Conservation (phyloP, 2,329 filamentous ascomycete genomes). For the Hyphodiscus sp. region DNA sequence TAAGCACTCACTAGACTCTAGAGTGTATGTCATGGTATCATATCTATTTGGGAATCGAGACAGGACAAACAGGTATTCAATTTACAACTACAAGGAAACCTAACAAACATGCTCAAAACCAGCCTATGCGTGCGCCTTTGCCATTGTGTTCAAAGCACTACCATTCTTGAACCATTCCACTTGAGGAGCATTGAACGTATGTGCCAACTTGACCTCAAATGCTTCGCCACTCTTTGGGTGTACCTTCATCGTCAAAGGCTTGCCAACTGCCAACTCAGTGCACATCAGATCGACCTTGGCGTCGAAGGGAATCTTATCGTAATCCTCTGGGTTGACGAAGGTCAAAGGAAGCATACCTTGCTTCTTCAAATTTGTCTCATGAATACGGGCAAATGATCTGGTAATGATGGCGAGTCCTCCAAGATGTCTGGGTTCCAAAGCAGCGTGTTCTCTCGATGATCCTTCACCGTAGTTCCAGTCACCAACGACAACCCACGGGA, state of each 20-base stretch:
- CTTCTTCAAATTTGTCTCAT: constrained; percentile 99
- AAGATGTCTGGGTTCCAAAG: constrained; percentile 93
- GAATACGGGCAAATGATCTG: constrained; percentile 94
- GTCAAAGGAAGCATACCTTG: constrained; percentile 99
- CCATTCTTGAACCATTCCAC: constrained; percentile 99
- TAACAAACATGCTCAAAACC: background rate
- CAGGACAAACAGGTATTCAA: background rate
- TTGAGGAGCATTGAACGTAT: constrained; percentile 98
- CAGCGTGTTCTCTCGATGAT: constrained; percentile 94
- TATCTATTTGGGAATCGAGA: background rate
- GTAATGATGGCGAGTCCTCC: constrained; percentile 96
- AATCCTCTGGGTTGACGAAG: constrained; percentile 90
- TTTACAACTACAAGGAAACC: background rate
- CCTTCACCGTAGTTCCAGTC: constrained; percentile 99
- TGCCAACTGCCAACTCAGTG: constrained; percentile 85
- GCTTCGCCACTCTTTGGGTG: constrained; percentile 81
- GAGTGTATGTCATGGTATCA: background rate
- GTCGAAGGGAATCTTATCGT: constrained; percentile 91
- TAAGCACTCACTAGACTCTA: no score
- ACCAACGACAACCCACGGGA: constrained; percentile 95
- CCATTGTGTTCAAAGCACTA: constrained; percentile 97
- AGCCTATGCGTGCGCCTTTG: constrained; percentile 48
- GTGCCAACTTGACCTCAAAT: constrained; percentile 77
- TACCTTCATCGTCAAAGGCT: constrained; percentile 86
- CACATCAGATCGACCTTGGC: constrained; percentile 85